Evolutionary conservation across 2,329 filamentous ascomycete species (phyloP).

Genomic region (Ramichloridium luteum): DNA sequence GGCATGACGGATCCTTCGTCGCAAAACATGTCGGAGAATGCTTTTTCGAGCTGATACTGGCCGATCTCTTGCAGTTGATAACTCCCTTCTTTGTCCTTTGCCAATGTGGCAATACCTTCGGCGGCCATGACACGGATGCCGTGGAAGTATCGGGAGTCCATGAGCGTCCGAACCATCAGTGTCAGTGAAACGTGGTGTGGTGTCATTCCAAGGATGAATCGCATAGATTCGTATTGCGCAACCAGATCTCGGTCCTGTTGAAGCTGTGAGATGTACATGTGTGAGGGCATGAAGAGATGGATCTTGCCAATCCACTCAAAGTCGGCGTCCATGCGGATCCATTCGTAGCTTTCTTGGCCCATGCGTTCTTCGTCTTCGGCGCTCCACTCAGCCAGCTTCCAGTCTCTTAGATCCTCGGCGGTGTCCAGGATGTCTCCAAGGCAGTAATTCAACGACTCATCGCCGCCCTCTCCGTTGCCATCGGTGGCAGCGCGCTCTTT

Average conservation of each 20-base stretch:
- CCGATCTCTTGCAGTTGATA: conserved; percentile 62
- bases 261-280: conserved; percentile 96
- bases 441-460: conserved; percentile 79
- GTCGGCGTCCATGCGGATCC: conserved; percentile 95
- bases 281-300: conserved; percentile 70
- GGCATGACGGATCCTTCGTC: conserved; percentile 53
- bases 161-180: conserved; percentile 75
- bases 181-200: conserved; percentile 76
- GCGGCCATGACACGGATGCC: conserved; percentile 82
- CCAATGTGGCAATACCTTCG: conserved; percentile 60
- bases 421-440: conserved; percentile 80
- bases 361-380: conserved; percentile 79
- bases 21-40: conserved; percentile 82
- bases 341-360: conserved; percentile 94
- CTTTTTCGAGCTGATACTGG: conserved; percentile 68
- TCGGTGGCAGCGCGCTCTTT: conserved; percentile 63
- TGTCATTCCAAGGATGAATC: conserved; percentile 26
- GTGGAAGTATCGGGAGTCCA: conserved; percentile 87
- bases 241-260: conserved; percentile 96
- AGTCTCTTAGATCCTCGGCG: conserved; percentile 68
- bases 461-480: conserved; percentile 38
- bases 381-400: conserved; percentile 81
- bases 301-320: conserved; percentile 95
- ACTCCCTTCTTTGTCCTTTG: conserved; percentile 33
- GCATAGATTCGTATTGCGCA: conserved; percentile 51